Conservation (phyloP, 208 protist species). For the Trypanosoma avium region DNA sequence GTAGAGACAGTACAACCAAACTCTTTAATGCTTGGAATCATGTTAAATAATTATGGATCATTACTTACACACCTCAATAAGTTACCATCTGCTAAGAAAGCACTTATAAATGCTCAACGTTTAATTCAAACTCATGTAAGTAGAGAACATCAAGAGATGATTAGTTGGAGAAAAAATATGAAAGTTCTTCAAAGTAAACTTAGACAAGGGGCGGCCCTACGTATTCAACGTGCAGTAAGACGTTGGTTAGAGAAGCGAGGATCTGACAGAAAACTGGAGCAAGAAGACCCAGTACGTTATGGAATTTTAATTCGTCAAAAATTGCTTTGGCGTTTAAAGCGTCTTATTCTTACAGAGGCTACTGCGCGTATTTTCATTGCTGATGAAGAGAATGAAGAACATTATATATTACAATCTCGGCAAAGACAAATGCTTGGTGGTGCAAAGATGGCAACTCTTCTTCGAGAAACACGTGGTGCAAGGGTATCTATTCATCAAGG, state of each 20-base stretch:
- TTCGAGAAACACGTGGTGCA: constrained; percentile 46
- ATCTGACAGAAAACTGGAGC: constrained; percentile 27
- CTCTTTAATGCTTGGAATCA: constrained; percentile 37
- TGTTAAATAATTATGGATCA: constrained; percentile 46
- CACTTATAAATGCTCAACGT: constrained; percentile 32
- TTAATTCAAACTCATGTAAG: constrained; percentile 35
- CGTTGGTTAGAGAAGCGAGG: constrained; percentile 47
- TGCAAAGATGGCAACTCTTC: constrained; percentile 33
- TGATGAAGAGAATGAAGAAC: constrained; percentile 44
- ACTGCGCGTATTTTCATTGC: constrained; percentile 48
- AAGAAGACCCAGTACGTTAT: constrained; percentile 36
- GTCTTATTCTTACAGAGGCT: constrained; percentile 42
- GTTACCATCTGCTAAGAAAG: constrained; percentile 37
- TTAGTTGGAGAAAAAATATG: constrained; percentile 52
- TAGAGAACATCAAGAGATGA: constrained; percentile 40
- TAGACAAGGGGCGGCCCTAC: constrained; percentile 34
- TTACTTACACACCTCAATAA: constrained; percentile 40
- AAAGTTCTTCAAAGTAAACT: constrained; percentile 35
- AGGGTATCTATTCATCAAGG: constrained; percentile 45
- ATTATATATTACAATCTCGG: constrained; percentile 36
- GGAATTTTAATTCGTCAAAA: constrained; percentile 30
- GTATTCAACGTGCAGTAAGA: constrained; percentile 53
- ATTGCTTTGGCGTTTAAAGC: constrained; percentile 35
- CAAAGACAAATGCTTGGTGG: constrained; percentile 41
- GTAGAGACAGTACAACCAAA: constrained; percentile 27